Conservation (phyloP, 192 early-diverging fungal genomes). For the Linnemannia elongata region DNA sequence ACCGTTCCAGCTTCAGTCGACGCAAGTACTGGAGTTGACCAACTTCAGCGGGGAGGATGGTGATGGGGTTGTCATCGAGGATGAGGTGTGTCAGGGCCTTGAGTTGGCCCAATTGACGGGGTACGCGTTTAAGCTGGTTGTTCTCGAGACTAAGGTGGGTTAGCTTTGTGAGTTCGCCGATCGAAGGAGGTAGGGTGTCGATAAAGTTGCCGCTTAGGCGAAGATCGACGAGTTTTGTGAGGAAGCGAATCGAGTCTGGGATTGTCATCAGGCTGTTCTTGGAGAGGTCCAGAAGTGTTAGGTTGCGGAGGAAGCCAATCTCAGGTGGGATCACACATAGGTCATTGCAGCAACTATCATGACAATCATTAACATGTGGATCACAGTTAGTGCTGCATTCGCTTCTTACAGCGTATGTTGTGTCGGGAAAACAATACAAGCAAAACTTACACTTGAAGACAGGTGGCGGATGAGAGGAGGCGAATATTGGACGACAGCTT, state of each 20-base stretch:
- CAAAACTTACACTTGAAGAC: constrained; percentile 76
- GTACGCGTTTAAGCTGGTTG: constrained; percentile 72
- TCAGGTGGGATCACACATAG: constrained; percentile 77
- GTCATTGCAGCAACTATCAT: constrained; percentile 78
- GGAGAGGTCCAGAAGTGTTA: constrained; percentile 73
- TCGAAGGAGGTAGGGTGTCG: constrained; percentile 66
- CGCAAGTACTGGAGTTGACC: constrained; percentile 74
- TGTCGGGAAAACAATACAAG: constrained; percentile 17
- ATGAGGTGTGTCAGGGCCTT: constrained; percentile 72
- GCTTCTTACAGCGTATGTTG: neutral
- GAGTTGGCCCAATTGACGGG: constrained; percentile 73
- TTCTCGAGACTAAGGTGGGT: constrained; percentile 66
- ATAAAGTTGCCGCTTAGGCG: constrained; percentile 75
- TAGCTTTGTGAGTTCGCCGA: constrained; percentile 76
- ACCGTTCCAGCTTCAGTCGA: constrained; percentile 66
- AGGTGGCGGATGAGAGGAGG: constrained; percentile 69
- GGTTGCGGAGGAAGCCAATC: constrained; percentile 80
- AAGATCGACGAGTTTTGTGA: constrained; percentile 76
- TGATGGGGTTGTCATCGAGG: constrained; percentile 74
- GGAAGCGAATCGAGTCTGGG: constrained; percentile 76
- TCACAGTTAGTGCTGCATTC: neutral
- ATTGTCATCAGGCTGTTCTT: constrained; percentile 73
- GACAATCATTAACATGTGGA: neutral
- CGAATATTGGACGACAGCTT: constrained; percentile 79
- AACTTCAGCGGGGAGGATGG: constrained; percentile 77